Percentiles rank a stretch among this genome's conserved stretches.
These are phyloP conservation scores for Geotrichum klebahnii DNA, from an alignment of 1,139 yeast species.

Conservation along the genomic window DNA sequence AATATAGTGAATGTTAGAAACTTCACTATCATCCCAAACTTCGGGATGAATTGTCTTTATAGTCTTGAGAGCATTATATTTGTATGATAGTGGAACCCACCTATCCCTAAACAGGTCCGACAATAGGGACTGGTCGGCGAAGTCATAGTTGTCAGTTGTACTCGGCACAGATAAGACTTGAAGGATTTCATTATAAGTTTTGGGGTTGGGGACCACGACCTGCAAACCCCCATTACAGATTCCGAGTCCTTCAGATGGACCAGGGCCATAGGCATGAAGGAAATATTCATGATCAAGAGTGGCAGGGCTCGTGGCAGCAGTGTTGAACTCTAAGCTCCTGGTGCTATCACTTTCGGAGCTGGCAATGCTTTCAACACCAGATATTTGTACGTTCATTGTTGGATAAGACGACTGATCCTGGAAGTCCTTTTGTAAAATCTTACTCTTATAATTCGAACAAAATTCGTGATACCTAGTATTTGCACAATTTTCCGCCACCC, in stretches of 20 bases:
- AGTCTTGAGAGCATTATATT: conserved; percentile 54
- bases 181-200: conserved; percentile 41
- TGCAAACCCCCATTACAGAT: conserved; percentile 55
- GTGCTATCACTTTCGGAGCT: neutral
- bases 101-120: conserved; percentile 48
- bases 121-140: conserved; percentile 56
- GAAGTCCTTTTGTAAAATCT: neutral
- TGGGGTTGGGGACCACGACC: conserved; percentile 45
- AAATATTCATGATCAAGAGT: conserved; percentile 22
- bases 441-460: conserved; percentile 14
- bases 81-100: conserved; percentile 51
- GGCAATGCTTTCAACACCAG: conserved; percentile 10
- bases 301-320: neutral
- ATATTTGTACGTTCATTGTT: neutral
- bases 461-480: conserved; percentile 42
- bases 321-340: neutral
- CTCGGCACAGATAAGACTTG: conserved; percentile 39
- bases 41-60: conserved; percentile 44
- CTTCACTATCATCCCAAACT: conserved; percentile 46
- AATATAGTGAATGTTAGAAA: conserved; percentile 54
- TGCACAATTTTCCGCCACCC: conserved; percentile 50
- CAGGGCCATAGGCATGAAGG: conserved; percentile 44
- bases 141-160: conserved; percentile 44
- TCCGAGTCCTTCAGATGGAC: conserved; percentile 41
- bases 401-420: neutral